Evolutionary conservation across 148 eudicot species (phyloP), one percentile per base, ranked within the genome.

Genomic region (Heliamphora exappendiculata): DNA sequence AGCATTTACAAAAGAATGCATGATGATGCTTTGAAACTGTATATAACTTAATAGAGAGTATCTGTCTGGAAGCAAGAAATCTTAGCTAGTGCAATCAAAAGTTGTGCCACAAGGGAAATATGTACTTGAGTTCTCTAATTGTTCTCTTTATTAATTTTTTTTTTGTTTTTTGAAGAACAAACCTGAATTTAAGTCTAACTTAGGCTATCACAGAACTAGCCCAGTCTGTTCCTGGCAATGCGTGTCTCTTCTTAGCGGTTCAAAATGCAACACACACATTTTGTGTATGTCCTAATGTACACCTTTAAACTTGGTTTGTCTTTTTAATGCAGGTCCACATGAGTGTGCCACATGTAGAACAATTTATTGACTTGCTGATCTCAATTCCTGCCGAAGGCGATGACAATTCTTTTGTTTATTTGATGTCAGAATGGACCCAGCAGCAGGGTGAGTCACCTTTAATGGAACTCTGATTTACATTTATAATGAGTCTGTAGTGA

Each of bases 341-440:
- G 86, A 93, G 99, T 83, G 73, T 53, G 13, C 97, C 99, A 47
- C 91, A 91, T 76, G 89, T 89, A n/a, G 86, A 85, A 80, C 94
- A 95, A 81, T 91, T 93, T 79, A 91, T 95, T 66, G 96, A 91
- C 75, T 78, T 95, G 82, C 78, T 95, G 85, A 84, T 91, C 64
- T 79, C 89, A 66, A 76, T 92, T 78, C 97, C 94, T 37, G 86
- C 88, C 42, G 91, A 88, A 74, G 91, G 90, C 76, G 78, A 88
- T 81, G 74, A 64, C 24, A 93, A 89, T 78, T 82, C 97, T 12
- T 91, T 95, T 83, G 83, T 81, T 70, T 95, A 91, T 85, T 66
- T 92, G 78, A 95, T 91, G 93, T 87, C 88, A 45, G 97, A 91
- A 83, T 95, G 99, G 99, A 86, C 92, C 55, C 84, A 81, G 85